A percentile compares a stretch with the other conserved stretches of the same genome.
phyloP scores from a whole-genome alignment of 2,329 filamentous ascomycete species.

The Botrytis tulipae region DNA sequence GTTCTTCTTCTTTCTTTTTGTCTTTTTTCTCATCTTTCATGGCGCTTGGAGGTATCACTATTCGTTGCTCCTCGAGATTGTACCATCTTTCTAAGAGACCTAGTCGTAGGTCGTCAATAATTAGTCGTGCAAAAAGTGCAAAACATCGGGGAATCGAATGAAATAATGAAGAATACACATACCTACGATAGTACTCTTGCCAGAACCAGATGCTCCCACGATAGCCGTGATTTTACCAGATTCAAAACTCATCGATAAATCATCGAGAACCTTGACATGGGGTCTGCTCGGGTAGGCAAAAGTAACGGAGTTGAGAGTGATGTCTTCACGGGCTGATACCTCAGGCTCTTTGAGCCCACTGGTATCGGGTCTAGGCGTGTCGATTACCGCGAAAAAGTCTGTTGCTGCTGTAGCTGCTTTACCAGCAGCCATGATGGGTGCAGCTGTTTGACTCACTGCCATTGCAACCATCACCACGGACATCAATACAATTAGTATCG shows the following conservation, averaged over 20 bases:
- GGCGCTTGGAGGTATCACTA: slow-evolving; percentile 19
- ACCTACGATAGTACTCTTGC: slow-evolving; percentile 44
- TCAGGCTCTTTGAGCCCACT: slow-evolving; percentile 47
- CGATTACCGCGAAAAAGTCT: slow-evolving; percentile 40
- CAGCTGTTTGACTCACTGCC: slow-evolving; percentile 52
- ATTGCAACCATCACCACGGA: slow-evolving; percentile 23
- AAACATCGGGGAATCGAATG: not conserved
- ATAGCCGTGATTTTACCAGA: slow-evolving; percentile 44
- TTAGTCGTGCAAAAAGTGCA: not conserved
- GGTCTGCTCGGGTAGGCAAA: slow-evolving; percentile 40
- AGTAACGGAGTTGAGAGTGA: slow-evolving; percentile 37
- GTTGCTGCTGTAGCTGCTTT: slow-evolving; percentile 40
- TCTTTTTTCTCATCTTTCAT: slow-evolving; percentile 37
- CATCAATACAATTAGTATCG: slow-evolving; percentile 47
- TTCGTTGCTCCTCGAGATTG: slow-evolving; percentile 25
- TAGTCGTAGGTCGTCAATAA: not conserved
- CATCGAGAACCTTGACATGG: slow-evolving; percentile 38
- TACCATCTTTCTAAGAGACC: slow-evolving; percentile 45
- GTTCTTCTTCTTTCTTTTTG: slow-evolving; percentile 42
- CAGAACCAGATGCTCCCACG: slow-evolving; percentile 45
- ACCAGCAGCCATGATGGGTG: slow-evolving; percentile 51
- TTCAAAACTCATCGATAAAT: slow-evolving; percentile 37
- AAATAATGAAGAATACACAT: not conserved
- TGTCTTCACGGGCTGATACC: slow-evolving; percentile 44
- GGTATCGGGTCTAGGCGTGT: slow-evolving; percentile 38